A percentile compares a stretch with the other conserved stretches of the same genome.
phyloP scores from a whole-genome alignment of 805 yeast species.

The Zygotorulaspora chibaensis region DNA sequence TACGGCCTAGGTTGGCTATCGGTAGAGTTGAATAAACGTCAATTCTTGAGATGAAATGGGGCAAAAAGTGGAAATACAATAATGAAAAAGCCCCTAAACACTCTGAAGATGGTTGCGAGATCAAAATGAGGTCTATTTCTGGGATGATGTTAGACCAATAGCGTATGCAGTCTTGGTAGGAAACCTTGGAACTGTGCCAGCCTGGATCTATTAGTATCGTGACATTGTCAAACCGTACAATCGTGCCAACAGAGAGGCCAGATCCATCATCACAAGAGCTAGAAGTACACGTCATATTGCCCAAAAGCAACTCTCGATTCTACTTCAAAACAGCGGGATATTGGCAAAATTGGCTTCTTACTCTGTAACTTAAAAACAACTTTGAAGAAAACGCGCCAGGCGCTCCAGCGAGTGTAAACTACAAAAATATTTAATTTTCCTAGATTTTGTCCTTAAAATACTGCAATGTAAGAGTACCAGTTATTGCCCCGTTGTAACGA shows the following conservation, averaged over 20 bases:
- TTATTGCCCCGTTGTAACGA: too few relatives aligned
- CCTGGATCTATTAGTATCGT: slow-evolving; percentile 67
- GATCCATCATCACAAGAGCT: slow-evolving; percentile 30
- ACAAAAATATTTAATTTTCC: too few relatives aligned
- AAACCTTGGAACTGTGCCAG: slow-evolving; percentile 55
- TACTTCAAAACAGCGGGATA: neutral
- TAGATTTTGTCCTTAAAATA: too few relatives aligned
- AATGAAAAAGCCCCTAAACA: slow-evolving; percentile 77
- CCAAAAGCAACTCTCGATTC: neutral
- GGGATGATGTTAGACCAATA: slow-evolving; percentile 42
- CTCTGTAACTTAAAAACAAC: too few relatives aligned
- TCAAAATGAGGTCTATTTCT: slow-evolving; percentile 59
- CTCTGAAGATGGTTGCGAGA: slow-evolving; percentile 83
- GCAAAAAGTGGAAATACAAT: slow-evolving; percentile 54
- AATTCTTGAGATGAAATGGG: slow-evolving; percentile 51
- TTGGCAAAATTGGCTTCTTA: neutral
- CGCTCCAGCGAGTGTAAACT: too few relatives aligned
- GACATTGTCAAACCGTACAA: slow-evolving; percentile 54
- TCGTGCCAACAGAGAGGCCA: slow-evolving; percentile 38
- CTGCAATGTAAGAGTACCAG: too few relatives aligned
- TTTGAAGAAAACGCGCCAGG: too few relatives aligned
- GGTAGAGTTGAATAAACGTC: slow-evolving; percentile 91
- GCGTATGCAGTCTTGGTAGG: slow-evolving; percentile 29
- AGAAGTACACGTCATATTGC: slow-evolving; percentile 24
- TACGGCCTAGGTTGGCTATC: slow-evolving; percentile 77